These are phyloP conservation scores for Cairneyella variabilis DNA, from an alignment of 495 filamentous ascomycete genomes.

Conservation along the genomic window DNA sequence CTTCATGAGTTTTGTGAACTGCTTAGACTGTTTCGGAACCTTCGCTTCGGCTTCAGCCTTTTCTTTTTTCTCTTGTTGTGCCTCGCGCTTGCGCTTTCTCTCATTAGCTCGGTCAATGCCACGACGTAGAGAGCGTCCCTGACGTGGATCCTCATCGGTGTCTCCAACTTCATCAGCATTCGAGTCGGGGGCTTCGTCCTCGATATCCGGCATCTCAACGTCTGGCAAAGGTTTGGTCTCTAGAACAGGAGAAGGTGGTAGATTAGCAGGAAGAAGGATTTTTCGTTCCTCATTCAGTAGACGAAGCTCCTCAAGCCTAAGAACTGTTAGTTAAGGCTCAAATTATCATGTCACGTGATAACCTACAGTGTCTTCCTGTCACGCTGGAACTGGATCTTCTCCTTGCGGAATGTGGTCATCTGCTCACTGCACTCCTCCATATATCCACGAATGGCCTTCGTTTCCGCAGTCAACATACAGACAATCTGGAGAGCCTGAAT, in stretches of 20 bases:
- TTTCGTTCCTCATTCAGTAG: conserved; percentile 82
- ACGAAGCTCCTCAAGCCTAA: conserved; percentile 77
- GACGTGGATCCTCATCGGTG: conserved; percentile 59
- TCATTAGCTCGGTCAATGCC: conserved; percentile 74
- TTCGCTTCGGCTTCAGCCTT: conserved; percentile 79
- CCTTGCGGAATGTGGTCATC: conserved; percentile 91
- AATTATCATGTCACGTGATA: conserved; percentile 7
- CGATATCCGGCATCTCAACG: conserved; percentile 59
- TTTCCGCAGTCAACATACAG: conserved; percentile 81
- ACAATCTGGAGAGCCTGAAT: conserved; percentile 80
- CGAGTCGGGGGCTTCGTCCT: conserved; percentile 52
- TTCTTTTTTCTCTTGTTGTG: conserved; percentile 72
- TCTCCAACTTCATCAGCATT: conserved; percentile 38
- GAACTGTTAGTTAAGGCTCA: conserved; percentile 1
- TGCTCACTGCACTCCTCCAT: conserved; percentile 86
- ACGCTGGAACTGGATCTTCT: conserved; percentile 90
- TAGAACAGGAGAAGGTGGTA: conserved; percentile 61
- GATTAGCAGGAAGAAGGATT: conserved; percentile 72
- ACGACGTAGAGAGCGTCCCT: conserved; percentile 70
- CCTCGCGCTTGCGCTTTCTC: conserved; percentile 79
- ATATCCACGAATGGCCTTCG: conserved; percentile 77
- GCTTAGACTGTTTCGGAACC: conserved; percentile 73
- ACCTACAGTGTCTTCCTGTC: conserved; percentile 80
- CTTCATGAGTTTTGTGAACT: conserved; percentile 80
- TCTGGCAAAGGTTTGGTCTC: conserved; percentile 56